Evolutionary conservation across 169 alveolate genomes (phyloP).

Genomic region (Theileria orientalis): DNA sequence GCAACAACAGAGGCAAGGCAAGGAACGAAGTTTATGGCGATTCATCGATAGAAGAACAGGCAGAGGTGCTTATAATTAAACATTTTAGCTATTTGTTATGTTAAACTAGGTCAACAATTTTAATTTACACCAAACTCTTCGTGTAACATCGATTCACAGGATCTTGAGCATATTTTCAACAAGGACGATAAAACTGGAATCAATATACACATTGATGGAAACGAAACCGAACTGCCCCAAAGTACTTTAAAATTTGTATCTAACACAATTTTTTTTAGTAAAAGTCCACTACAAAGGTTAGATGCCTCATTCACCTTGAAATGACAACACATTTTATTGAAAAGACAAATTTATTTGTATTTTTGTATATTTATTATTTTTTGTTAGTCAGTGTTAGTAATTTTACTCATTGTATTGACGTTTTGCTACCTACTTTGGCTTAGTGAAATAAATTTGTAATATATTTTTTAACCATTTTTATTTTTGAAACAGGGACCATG

Average conservation of each 20-base stretch:
- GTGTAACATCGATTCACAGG: constrained; percentile 9
- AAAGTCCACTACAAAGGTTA: constrained; percentile 52
- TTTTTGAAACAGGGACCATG: neutral
- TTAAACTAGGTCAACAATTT: too few species aligned
- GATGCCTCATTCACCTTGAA: neutral
- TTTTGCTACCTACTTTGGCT: neutral
- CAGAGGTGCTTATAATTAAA: neutral
- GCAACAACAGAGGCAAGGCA: constrained; percentile 41
- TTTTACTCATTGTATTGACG: neutral
- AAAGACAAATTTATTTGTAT: neutral
- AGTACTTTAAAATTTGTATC: neutral
- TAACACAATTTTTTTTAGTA: constrained; percentile 15
- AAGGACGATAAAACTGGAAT: constrained; percentile 41
- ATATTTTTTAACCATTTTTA: neutral
- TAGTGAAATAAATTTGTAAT: neutral
- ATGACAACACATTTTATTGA: neutral
- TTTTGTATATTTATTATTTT: neutral
- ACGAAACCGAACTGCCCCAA: constrained; percentile 21
- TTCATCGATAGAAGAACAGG: constrained; percentile 56
- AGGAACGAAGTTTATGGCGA: constrained; percentile 64
- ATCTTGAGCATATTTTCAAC: constrained; percentile 20
- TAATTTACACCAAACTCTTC: neutral
- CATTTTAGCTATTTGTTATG: too few species aligned
- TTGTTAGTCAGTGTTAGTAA: neutral
- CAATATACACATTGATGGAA: constrained; percentile 60